A percentile compares a stretch with the other conserved stretches of the same genome.
Conservation (phyloP, 108 stramenopile genomes). For the Nitzschia sp. region DNA sequence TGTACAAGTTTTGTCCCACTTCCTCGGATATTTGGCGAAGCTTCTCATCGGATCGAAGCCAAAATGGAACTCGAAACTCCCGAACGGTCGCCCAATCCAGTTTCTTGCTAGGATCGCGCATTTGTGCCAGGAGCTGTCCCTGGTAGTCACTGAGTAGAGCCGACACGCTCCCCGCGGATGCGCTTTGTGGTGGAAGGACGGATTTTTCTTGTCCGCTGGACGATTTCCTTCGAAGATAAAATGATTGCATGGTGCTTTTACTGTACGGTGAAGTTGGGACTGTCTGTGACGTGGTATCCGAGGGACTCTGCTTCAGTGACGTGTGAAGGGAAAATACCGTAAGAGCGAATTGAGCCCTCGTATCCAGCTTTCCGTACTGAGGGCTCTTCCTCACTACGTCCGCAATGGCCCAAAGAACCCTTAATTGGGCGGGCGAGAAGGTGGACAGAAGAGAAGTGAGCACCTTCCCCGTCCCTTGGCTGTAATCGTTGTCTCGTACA, state of each 20-base stretch:
- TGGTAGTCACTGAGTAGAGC: slow-evolving; percentile 77
- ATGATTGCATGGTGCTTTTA: slow-evolving; percentile 17
- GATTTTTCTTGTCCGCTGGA: slow-evolving; percentile 32
- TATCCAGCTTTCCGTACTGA: slow-evolving; percentile 59
- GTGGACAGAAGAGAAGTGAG: slow-evolving; percentile 21
- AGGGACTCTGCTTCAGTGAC: slow-evolving; percentile 37
- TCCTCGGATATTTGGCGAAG: slow-evolving; percentile 74
- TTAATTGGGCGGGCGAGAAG: slow-evolving; percentile 54
- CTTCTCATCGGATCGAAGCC: slow-evolving; percentile 76
- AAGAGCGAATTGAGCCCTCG: slow-evolving; percentile 51
- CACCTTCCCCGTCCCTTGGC: too few relatives aligned
- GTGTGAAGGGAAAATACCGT: slow-evolving; percentile 39
- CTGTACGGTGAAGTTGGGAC: slow-evolving; percentile 2
- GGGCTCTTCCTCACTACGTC: slow-evolving; percentile 55
- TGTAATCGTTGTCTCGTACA: slow-evolving; percentile 16
- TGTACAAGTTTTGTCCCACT: slow-evolving; percentile 74
- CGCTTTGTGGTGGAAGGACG: slow-evolving; percentile 33
- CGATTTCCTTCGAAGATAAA: slow-evolving; percentile 16
- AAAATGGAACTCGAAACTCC: slow-evolving; percentile 69
- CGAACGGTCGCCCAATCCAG: slow-evolving; percentile 69
- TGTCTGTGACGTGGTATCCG: slow-evolving; percentile 10
- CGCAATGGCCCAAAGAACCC: slow-evolving; percentile 64
- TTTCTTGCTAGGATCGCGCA: slow-evolving; percentile 54
- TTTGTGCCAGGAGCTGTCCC: slow-evolving; percentile 47
- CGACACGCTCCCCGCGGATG: slow-evolving; percentile 69